Base-by-base conservation (phyloP, 257 asterid genomes). In the Nicotiana sylvestris region DNA sequence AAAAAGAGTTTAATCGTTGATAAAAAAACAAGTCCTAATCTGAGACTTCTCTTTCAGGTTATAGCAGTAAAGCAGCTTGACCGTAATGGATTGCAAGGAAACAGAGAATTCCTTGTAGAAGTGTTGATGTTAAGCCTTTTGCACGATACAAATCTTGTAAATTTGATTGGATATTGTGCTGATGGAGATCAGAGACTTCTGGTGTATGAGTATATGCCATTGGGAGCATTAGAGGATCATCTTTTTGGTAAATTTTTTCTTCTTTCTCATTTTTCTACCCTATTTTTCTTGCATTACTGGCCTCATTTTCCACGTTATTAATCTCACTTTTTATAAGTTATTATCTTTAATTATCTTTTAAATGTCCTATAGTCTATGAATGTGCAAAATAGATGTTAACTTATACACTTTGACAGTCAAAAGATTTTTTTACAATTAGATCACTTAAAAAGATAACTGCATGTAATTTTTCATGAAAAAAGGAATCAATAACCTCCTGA, bases 221-320 rank as follows among this genome's bases (percentile, higher is more conserved):
- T 25, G 7, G 86, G 86, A 9, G 68, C 61, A 27, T 83, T 95
- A 2, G 99, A 95, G 82, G 98, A 92, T 83, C 99, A 95, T 88
- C 87, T 95, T 9, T 88, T 95, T 3, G 95, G 99, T 95, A 90
- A 0, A 21, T 32, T 17, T 69, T 58, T 35, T 6, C 5, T 35
- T 35, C 9, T 16, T 53, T 53, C 18, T 53, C 12, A 53, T 43
- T 13, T 13, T 53, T 13, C 58, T 53, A 13, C 58, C 58, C 58
- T 53, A 53, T 0, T 53, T 10, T 51, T 51, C 17, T 13, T 51
- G 57, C 58, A 13, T 53, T 51, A 12, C 4, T 4, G 12, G 18
- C 18, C 1, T 53, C 8, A 43, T 43, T 43, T 7, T 43, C 12
- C 51, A 43, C 12, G 51, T 43, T 53, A 13, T 13, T 13, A 53